Conservation (phyloP, 176 grass and related monocot genomes). For the Oryza officinalis region DNA sequence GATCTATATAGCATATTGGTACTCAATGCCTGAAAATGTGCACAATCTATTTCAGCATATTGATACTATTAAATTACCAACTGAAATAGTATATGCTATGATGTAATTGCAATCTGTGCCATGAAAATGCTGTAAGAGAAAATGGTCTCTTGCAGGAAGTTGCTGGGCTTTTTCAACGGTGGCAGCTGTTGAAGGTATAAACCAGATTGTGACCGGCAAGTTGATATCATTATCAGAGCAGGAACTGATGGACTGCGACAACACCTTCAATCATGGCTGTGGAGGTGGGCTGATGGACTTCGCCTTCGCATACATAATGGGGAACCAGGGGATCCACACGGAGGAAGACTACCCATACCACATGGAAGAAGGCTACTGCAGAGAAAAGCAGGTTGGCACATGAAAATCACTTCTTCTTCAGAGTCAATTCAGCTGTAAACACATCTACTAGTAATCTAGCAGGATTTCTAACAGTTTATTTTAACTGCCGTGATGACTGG, state of each 20-base stretch:
- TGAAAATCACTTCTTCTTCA: background rate
- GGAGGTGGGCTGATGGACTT: slow-evolving; percentile 81
- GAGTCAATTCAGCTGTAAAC: background rate
- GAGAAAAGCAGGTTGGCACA: slow-evolving; percentile 49
- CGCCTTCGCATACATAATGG: slow-evolving; percentile 69
- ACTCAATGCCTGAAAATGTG: background rate
- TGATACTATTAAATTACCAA: too few species aligned
- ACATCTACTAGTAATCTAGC: background rate
- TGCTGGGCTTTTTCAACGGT: slow-evolving; percentile 94
- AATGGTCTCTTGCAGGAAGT: slow-evolving; percentile 46
- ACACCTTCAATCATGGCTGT: slow-evolving; percentile 55
- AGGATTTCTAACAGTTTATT: background rate
- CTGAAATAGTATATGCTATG: background rate
- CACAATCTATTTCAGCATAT: background rate
- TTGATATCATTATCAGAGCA: slow-evolving; percentile 78
- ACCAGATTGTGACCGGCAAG: slow-evolving; percentile 74
- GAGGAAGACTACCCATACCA: slow-evolving; percentile 84
- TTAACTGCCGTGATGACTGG: slow-evolving; percentile 24
- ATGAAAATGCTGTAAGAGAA: background rate
- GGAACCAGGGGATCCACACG: slow-evolving; percentile 55
- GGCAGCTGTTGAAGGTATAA: slow-evolving; percentile 81
- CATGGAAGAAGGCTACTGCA: slow-evolving; percentile 76
- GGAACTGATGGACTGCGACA: slow-evolving; percentile 88
- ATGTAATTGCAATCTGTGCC: background rate
- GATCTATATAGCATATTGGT: background rate